Conservation (phyloP, 331 rosid genomes). For the Spiraea crenata region DNA sequence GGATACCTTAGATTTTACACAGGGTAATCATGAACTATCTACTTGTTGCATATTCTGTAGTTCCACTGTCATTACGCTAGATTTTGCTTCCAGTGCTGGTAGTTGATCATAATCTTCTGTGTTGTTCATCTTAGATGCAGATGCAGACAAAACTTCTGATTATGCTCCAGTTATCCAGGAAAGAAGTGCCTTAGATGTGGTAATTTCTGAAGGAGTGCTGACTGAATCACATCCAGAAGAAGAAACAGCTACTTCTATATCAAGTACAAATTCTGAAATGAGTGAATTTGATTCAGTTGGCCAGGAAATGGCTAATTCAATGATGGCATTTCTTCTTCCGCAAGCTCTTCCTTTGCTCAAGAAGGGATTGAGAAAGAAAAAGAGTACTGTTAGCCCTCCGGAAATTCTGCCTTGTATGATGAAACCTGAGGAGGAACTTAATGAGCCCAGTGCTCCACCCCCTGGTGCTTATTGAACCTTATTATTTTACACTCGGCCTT, state of each 20-base stretch:
- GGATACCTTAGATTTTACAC: slow-evolving; percentile 43
- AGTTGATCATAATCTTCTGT: slow-evolving; percentile 19
- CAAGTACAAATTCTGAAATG: slow-evolving; percentile 40
- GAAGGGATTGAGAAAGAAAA: slow-evolving; percentile 43
- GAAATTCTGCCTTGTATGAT: slow-evolving; percentile 27
- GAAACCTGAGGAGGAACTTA: slow-evolving; percentile 32
- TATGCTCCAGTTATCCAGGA: slow-evolving; percentile 34
- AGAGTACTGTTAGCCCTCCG: slow-evolving; percentile 26
- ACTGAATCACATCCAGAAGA: slow-evolving; percentile 37
- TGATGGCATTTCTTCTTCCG: slow-evolving; percentile 85
- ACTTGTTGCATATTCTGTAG: slow-evolving; percentile 7
- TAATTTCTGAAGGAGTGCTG: slow-evolving; percentile 37
- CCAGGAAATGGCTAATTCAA: slow-evolving; percentile 64
- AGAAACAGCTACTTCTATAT: slow-evolving; percentile 29
- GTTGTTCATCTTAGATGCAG: slow-evolving; percentile 41
- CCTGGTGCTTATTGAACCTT: slow-evolving; percentile 33
- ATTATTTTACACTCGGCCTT: slow-evolving; percentile 10
- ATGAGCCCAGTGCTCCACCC: slow-evolving; percentile 27
- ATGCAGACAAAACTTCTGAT: slow-evolving; percentile 51
- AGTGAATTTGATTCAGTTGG: slow-evolving; percentile 54
- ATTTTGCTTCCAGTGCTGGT: slow-evolving; percentile 12
- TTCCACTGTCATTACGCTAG: slow-evolving; percentile 4
- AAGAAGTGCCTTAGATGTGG: slow-evolving; percentile 28
- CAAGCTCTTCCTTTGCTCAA: slow-evolving; percentile 80
- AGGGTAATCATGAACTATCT: slow-evolving; percentile 39